Percentiles rank a stretch among this genome's conserved stretches.
These are phyloP conservation scores for Thyridium curvatum DNA, from an alignment of 2,329 filamentous ascomycete genomes.

Conservation along the genomic window DNA sequence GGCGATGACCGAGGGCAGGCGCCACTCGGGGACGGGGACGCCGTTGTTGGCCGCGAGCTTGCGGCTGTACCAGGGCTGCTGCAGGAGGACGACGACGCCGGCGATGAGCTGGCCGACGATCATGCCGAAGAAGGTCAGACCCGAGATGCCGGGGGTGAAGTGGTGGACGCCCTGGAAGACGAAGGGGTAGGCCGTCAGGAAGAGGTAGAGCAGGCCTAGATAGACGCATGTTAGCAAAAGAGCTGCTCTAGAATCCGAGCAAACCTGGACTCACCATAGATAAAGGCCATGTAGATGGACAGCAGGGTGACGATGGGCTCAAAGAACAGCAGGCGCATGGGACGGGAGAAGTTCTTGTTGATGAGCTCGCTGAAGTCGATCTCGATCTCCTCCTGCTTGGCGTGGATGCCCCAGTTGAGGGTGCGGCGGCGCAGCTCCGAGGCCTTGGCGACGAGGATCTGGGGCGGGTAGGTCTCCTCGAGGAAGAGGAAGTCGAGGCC, in stretches of 20 bases:
- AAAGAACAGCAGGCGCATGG: conserved; percentile 57
- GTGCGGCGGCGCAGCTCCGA: conserved; percentile 56
- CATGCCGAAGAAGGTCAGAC: conserved; percentile 83
- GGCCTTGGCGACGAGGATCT: conserved; percentile 57
- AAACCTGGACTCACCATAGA: conserved; percentile 45
- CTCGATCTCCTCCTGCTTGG: conserved; percentile 67
- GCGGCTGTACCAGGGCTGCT: conserved; percentile 61
- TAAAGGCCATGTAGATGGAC: conserved; percentile 68
- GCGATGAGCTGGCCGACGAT: conserved; percentile 66
- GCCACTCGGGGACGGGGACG: conserved; percentile 60
- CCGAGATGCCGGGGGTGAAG: conserved; percentile 63
- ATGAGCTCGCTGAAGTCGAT: conserved; percentile 58
- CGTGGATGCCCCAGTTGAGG: conserved; percentile 65
- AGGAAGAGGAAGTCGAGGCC: conserved; percentile 55
- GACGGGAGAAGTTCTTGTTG: conserved; percentile 61
- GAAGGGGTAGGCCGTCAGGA: conserved; percentile 77
- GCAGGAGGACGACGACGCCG: conserved; percentile 54
- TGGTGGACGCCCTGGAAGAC: conserved; percentile 70
- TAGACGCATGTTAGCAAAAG: background rate
- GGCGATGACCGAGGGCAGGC: conserved; percentile 54
- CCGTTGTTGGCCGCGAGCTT: conserved; percentile 64
- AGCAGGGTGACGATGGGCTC: conserved; percentile 65
- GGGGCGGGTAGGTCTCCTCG: conserved; percentile 64
- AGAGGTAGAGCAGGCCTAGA: conserved; percentile 65
- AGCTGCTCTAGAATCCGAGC: too few species aligned